A percentile compares a stretch with the other conserved stretches of the same genome.
These are phyloP conservation scores for Exophiala sp. DNA, from an alignment of 2,329 filamentous ascomycete species.

Conservation along the genomic window DNA sequence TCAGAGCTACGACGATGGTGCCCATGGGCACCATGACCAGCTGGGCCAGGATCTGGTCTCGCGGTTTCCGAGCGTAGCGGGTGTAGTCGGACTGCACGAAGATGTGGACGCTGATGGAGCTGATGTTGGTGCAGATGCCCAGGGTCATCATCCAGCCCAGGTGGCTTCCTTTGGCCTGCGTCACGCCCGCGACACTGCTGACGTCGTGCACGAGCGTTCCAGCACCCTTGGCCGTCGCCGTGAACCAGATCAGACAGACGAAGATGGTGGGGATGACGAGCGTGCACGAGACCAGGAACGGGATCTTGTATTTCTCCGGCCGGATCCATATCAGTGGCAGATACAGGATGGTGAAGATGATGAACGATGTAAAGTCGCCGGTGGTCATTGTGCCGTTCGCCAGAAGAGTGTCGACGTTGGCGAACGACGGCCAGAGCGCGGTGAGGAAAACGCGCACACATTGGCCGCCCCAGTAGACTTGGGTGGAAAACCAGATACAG, in stretches of 20 bases:
- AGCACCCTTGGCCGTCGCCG: constrained; percentile 20
- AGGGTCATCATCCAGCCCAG: constrained; percentile 15
- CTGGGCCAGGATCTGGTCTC: constrained; percentile 16
- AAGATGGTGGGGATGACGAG: constrained; percentile 8
- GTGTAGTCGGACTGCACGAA: constrained; percentile 23
- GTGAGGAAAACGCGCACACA: constrained; percentile 14
- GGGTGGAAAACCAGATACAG: constrained; percentile 25
- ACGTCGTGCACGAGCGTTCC: constrained; percentile 18
- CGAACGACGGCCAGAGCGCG: constrained; percentile 27
- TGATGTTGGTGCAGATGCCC: constrained; percentile 18
- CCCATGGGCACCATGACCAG: constrained; percentile 30
- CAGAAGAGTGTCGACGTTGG: constrained; percentile 28
- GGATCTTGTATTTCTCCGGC: constrained; percentile 17
- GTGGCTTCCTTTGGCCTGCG: constrained; percentile 14
- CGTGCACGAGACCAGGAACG: constrained; percentile 13
- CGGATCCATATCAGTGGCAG: constrained; percentile 37
- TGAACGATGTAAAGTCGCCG: constrained; percentile 38
- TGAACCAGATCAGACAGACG: constrained; percentile 17
- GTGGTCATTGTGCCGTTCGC: constrained; percentile 42
- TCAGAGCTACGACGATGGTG: constrained; percentile 34
- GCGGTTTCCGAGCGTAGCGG: constrained; percentile 24
- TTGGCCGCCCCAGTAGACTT: constrained; percentile 14
- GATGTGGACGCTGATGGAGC: constrained; percentile 11
- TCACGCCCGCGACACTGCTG: constrained; percentile 5
- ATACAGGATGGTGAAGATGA: constrained; percentile 42